Percentiles rank a stretch among this genome's conserved stretches.
phyloP scores from a whole-genome alignment of 2,329 filamentous ascomycete species.

The Monosporascus sp. region DNA sequence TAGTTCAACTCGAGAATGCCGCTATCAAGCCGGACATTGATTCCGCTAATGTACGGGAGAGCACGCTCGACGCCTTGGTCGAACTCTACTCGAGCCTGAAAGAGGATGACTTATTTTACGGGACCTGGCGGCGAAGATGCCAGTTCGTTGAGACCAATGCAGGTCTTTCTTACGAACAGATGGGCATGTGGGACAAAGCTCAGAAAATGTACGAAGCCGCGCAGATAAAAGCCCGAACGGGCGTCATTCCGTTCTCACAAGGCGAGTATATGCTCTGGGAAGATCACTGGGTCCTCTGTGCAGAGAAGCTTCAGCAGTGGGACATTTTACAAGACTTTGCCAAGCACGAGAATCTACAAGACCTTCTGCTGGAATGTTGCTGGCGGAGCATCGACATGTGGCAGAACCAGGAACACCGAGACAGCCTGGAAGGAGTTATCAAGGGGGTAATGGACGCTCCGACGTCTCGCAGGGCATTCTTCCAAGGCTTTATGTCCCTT shows the following conservation, averaged over 20 bases:
- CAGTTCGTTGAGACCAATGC: constrained; percentile 98
- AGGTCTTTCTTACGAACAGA: constrained; percentile 95
- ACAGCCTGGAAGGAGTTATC: constrained; percentile 86
- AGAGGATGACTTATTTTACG: constrained; percentile 96
- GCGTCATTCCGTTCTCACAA: constrained; percentile 91
- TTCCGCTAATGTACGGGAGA: constrained; percentile 79
- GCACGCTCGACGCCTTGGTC: constrained; percentile 91
- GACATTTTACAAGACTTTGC: constrained; percentile 96
- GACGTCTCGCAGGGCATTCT: constrained; percentile 89
- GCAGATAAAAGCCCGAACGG: constrained; percentile 94
- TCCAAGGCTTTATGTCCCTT: constrained; percentile 96
- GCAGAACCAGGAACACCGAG: constrained; percentile 78
- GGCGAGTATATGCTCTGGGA: constrained; percentile 99
- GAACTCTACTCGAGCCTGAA: constrained; percentile 86
- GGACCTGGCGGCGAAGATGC: constrained; percentile 89
- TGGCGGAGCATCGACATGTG: constrained; percentile 97
- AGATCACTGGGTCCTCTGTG: constrained; percentile 97
- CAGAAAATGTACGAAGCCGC: constrained; percentile 95
- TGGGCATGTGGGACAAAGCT: constrained; percentile 98
- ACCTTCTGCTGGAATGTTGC: constrained; percentile 87
- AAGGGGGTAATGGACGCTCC: constrained; percentile 97
- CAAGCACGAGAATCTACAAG: constrained; percentile 98
- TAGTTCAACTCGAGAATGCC: constrained; percentile 83
- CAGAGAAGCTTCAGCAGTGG: constrained; percentile 98
- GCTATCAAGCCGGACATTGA: constrained; percentile 81